Conservation (phyloP, 2,329 filamentous ascomycete species). For the Curvularia spicifera region DNA sequence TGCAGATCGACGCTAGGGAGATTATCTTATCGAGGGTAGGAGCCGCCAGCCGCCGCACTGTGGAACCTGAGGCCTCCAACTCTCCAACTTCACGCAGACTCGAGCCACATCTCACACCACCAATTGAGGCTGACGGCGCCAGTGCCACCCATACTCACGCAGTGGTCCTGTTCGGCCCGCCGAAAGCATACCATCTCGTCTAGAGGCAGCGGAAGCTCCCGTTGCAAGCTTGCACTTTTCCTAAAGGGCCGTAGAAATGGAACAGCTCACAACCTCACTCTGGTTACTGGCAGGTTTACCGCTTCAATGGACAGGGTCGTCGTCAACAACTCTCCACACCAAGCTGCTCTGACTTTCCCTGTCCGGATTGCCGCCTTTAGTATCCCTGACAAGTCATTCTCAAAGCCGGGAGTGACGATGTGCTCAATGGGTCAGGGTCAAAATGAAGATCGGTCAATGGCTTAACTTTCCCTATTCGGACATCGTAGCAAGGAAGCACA, state of each 20-base stretch:
- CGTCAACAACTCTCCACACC: neutral
- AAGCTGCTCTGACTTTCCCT: neutral
- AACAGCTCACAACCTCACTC: neutral
- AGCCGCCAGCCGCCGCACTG: neutral
- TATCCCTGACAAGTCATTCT: neutral
- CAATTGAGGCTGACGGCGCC: neutral
- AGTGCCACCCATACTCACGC: neutral
- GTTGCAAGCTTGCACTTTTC: neutral
- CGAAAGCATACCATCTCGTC: neutral
- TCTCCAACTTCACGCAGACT: constrained; percentile 3
- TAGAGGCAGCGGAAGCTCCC: neutral
- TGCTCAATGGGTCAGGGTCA: neutral
- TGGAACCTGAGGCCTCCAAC: neutral
- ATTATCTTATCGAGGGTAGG: constrained; percentile 8
- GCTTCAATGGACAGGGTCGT: neutral
- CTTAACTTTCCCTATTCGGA: neutral
- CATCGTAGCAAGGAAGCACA: neutral
- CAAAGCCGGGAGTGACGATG: neutral
- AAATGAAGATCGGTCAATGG: neutral
- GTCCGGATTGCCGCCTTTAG: neutral
- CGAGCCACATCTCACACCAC: constrained; percentile 6
- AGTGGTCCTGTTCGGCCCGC: neutral
- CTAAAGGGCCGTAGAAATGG: neutral
- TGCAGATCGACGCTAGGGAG: constrained; percentile 16
- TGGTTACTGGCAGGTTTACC: neutral